Conservation (phyloP, 2,329 filamentous ascomycete species). For the Hymenoscyphus linearis region DNA sequence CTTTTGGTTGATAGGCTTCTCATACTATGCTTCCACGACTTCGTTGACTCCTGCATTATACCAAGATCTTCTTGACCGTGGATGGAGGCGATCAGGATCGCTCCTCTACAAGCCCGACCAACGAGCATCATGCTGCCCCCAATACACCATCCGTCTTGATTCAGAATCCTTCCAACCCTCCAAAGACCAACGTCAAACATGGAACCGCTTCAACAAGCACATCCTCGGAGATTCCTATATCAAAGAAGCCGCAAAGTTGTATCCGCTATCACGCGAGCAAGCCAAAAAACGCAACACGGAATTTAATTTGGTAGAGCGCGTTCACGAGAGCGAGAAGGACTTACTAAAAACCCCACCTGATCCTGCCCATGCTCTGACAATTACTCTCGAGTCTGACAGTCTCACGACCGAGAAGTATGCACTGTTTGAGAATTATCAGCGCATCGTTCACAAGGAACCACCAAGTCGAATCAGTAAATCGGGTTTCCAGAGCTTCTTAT, state of each 20-base stretch:
- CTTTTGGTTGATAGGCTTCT: slow-evolving; percentile 50
- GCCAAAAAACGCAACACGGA: slow-evolving; percentile 57
- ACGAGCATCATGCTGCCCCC: slow-evolving; percentile 78
- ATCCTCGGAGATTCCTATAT: slow-evolving; percentile 64
- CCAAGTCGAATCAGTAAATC: slow-evolving; percentile 50
- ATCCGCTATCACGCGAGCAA: slow-evolving; percentile 64
- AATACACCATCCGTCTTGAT: slow-evolving; percentile 77
- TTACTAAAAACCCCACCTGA: slow-evolving; percentile 47
- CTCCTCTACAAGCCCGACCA: slow-evolving; percentile 76
- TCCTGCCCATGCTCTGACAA: slow-evolving; percentile 61
- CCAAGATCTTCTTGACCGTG: slow-evolving; percentile 65
- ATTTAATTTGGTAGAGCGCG: slow-evolving; percentile 60
- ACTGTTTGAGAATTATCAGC: slow-evolving; percentile 72
- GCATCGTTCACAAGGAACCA: slow-evolving; percentile 63
- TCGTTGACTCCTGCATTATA: slow-evolving; percentile 63
- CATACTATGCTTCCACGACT: slow-evolving; percentile 63
- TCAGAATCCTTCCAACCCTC: slow-evolving; percentile 58
- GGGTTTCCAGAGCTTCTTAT: slow-evolving; percentile 70
- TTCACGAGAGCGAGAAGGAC: slow-evolving; percentile 61
- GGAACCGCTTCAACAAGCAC: slow-evolving; percentile 71
- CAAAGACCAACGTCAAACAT: slow-evolving; percentile 67
- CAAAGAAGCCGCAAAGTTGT: slow-evolving; percentile 56
- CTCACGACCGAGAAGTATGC: slow-evolving; percentile 73
- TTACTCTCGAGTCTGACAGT: slow-evolving; percentile 63
- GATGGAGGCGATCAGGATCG: slow-evolving; percentile 69